phyloP scores from a whole-genome alignment of 495 filamentous ascomycete genomes.

The Aspergillus leporis region DNA sequence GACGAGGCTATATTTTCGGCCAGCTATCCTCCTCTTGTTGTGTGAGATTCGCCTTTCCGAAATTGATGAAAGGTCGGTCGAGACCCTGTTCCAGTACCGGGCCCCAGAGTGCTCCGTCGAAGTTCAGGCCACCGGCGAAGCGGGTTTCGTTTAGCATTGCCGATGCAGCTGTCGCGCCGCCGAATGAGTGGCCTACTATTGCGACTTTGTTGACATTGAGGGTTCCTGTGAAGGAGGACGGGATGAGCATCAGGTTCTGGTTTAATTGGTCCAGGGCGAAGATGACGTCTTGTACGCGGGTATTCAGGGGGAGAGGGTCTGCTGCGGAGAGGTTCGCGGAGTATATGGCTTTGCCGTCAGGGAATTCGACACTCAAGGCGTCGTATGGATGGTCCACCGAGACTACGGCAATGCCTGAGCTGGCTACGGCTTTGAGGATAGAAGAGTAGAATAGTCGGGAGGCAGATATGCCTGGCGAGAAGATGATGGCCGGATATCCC shows the following conservation, averaged over 20 bases:
- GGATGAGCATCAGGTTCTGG: background rate
- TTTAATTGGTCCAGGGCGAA: conserved; percentile 34
- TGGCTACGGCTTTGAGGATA: conserved; percentile 44
- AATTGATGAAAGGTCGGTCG: conserved; percentile 31
- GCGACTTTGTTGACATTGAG: background rate
- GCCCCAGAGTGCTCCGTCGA: conserved; percentile 47
- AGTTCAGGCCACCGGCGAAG: conserved; percentile 45
- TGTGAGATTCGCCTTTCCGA: conserved; percentile 24
- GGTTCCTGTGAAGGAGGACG: background rate
- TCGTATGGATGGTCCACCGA: conserved; percentile 56
- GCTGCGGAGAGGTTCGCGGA: background rate
- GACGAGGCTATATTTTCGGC: conserved; percentile 25
- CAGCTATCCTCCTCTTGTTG: conserved; percentile 25
- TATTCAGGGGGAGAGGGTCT: conserved; percentile 12
- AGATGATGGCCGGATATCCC: conserved; percentile 30
- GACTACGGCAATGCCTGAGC: conserved; percentile 46
- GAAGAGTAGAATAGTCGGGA: conserved; percentile 40
- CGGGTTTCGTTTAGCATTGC: conserved; percentile 39
- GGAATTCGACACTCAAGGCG: conserved; percentile 46
- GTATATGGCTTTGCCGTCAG: conserved; percentile 26
- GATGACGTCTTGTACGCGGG: conserved; percentile 33
- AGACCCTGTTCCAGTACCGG: conserved; percentile 25
- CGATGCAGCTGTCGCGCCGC: conserved; percentile 51
- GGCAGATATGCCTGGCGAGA: conserved; percentile 37
- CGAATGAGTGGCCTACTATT: conserved; percentile 55